phyloP scores from a whole-genome alignment of 148 eudicot genomes.

The Rhododendron ferrugineum region DNA sequence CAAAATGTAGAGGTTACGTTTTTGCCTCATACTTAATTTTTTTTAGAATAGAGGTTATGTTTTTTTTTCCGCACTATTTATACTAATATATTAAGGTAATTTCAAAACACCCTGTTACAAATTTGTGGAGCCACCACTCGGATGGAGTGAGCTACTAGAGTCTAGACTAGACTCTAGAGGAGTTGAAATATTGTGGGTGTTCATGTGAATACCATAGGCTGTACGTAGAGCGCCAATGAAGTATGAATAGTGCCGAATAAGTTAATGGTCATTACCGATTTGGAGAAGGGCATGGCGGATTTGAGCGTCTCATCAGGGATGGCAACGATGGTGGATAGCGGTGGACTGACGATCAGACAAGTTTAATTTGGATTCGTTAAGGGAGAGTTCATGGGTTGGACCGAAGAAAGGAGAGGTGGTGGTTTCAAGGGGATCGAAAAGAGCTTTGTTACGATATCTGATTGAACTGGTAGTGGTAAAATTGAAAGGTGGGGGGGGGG shows the following conservation, averaged over 20 bases:
- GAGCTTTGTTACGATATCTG: conserved; percentile 18
- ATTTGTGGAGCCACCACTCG: too few relatives aligned
- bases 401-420: conserved; percentile 35
- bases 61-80: too few relatives aligned
- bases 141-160: too few relatives aligned
- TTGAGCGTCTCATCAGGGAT: conserved; percentile 53
- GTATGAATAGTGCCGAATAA: background rate
- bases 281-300: conserved; percentile 28
- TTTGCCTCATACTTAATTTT: too few relatives aligned
- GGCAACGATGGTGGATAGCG: conserved; percentile 33
- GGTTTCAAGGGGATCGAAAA: conserved; percentile 24
- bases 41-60: too few relatives aligned
- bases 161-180: too few relatives aligned
- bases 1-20: too few relatives aligned
- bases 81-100: too few relatives aligned
- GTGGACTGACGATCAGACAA: conserved; percentile 23
- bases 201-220: background rate
- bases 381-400: conserved; percentile 15
- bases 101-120: too few relatives aligned
- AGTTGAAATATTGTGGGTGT: background rate
- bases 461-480: conserved; percentile 28
- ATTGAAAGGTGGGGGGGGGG: conserved; percentile 43
- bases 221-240: background rate
- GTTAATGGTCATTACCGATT: conserved; percentile 39
- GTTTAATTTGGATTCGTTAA: background rate